Evolutionary conservation across 2,329 filamentous ascomycete genomes (phyloP).

Genomic region (Stemphylium vesicarium): DNA sequence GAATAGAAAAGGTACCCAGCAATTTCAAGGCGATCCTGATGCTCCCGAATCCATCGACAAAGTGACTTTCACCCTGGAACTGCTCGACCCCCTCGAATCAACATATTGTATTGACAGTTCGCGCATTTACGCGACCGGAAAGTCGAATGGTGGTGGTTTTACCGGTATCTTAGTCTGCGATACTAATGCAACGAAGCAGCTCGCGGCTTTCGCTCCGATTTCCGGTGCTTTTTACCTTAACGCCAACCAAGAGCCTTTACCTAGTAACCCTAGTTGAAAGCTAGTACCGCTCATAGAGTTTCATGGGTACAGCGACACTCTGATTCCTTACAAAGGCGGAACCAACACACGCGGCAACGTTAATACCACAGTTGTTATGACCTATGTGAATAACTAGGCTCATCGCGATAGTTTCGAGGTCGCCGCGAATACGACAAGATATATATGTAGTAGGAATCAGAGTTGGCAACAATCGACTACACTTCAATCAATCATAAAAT

Average conservation of each 20-base stretch:
- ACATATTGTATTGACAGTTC: slow-evolving; percentile 55
- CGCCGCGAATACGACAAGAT: slow-evolving; percentile 32
- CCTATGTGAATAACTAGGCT: slow-evolving; percentile 50
- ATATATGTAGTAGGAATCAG: slow-evolving; percentile 37
- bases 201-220: slow-evolving; percentile 59
- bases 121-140: slow-evolving; percentile 57
- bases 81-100: slow-evolving; percentile 49
- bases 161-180: slow-evolving; percentile 58
- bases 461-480: no score
- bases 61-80: slow-evolving; percentile 53
- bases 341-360: slow-evolving; percentile 27
- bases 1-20: slow-evolving; percentile 25
- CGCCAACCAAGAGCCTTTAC: slow-evolving; percentile 21
- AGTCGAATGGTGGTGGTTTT: slow-evolving; percentile 63
- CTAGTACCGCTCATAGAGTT: slow-evolving; percentile 53
- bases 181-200: slow-evolving; percentile 47
- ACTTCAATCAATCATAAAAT: no score
- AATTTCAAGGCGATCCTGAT: slow-evolving; percentile 55
- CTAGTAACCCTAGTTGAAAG: slow-evolving; percentile 35
- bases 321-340: slow-evolving; percentile 52
- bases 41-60: slow-evolving; percentile 51
- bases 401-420: slow-evolving; percentile 42
- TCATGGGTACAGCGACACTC: slow-evolving; percentile 52
- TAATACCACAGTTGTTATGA: slow-evolving; percentile 24
- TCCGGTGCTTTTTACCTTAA: slow-evolving; percentile 56